Base-by-base conservation (phyloP, 169 alveolate genomes). In the Babesia bigemina region DNA sequence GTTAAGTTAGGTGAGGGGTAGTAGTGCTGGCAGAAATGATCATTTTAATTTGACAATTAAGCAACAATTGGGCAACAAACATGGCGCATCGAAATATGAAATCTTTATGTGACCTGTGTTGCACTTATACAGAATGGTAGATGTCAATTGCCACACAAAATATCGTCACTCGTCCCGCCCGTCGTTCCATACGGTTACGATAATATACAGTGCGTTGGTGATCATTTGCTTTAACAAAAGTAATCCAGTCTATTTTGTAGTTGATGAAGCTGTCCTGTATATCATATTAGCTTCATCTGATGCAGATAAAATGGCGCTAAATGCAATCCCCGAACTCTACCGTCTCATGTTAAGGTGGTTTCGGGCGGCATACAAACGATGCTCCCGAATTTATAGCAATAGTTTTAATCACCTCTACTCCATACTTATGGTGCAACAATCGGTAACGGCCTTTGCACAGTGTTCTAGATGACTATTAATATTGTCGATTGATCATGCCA, bases 391-490 rank as follows among this genome's bases (percentile, higher is more conserved):
- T 58, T 4, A 8, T 1, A 12, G 14, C 66, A 14, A 36, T 47
- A 22, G 4, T 58, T 28, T 3, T 58, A 4, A 26, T 9, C 19
- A 16, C n/a, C 10, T 21, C 0, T 28, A 16, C 45, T 2, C n/a
- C 26, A 12, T n/a, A 13, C 22, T 17, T 3, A 36, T 21, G 22
- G 22, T 28, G 66, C 2, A 4, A 7, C n/a, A 13, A 11, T 58
- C 22, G 66, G 22, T 33, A 10, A 0, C 26, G 71, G 24, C 12
- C 29, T 47, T n/a, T 74, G 55, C 6, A 13, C 44, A 16, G 71
- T 57, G 71, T 76, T 72, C 26, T 66, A 13, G n/a, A 17, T 76
- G 21, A 52, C 61, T 76, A 8, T n/a, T 48, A 36, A 36, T n/a
- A 12, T 17, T 42, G 29, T 62, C 55, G 21, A 14, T 55, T 44